phyloP scores from a whole-genome alignment of 148 eudicot species.

The Dianthus caryophyllus region DNA sequence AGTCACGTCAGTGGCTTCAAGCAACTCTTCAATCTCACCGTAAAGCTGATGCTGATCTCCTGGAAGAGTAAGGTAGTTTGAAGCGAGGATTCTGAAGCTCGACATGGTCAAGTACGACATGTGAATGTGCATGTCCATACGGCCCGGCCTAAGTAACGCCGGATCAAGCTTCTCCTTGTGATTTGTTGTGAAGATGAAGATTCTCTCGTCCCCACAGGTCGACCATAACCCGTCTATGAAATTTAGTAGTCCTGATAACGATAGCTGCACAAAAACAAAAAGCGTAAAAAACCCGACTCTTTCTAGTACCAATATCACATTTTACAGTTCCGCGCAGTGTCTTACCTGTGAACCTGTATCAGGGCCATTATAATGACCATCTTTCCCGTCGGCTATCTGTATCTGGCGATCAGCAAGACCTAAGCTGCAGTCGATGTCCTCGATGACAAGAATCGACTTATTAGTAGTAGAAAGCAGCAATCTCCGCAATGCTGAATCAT shows the following conservation, averaged over 20 bases:
- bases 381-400: slow-evolving; percentile 6
- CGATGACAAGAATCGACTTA: slow-evolving; percentile 34
- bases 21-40: slow-evolving; percentile 34
- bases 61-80: slow-evolving; percentile 34
- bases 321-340: background rate
- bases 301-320: too few relatives aligned
- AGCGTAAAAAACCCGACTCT: background rate
- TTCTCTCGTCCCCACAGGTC: slow-evolving; percentile 45
- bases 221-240: slow-evolving; percentile 55
- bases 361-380: background rate
- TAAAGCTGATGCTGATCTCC: slow-evolving; percentile 29
- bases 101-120: slow-evolving; percentile 46
- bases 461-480: slow-evolving; percentile 26
- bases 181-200: slow-evolving; percentile 48
- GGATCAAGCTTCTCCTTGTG: slow-evolving; percentile 44
- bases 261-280: slow-evolving; percentile 21
- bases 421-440: slow-evolving; percentile 38
- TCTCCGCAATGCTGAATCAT: slow-evolving; percentile 23
- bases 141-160: slow-evolving; percentile 43
- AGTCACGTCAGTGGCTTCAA: slow-evolving; percentile 26
- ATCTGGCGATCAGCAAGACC: slow-evolving; percentile 17
- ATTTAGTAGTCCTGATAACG: slow-evolving; percentile 38
- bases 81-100: slow-evolving; percentile 38
- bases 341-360: slow-evolving; percentile 16
- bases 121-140: slow-evolving; percentile 54